These are phyloP conservation scores for Tarenaya hassleriana DNA, from an alignment of 345 rosid species.

Conservation along the genomic window DNA sequence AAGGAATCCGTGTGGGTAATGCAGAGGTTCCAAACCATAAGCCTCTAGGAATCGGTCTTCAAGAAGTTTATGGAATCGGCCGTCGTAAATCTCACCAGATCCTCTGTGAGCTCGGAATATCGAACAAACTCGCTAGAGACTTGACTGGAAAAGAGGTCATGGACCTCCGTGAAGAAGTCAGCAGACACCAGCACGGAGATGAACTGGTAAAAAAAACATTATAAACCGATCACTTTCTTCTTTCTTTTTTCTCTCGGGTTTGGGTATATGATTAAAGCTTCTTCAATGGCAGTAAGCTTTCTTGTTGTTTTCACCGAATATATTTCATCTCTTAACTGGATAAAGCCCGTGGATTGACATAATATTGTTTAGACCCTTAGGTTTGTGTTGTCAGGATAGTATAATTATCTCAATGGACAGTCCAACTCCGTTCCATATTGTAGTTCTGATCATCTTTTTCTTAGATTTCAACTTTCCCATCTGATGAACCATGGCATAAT, in stretches of 20 bases:
- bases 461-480: background rate
- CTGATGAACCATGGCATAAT: background rate
- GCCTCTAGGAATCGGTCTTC: slow-evolving; percentile 54
- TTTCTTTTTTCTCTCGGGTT: too few species aligned
- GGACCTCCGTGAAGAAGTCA: slow-evolving; percentile 57
- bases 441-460: background rate
- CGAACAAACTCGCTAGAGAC: slow-evolving; percentile 61
- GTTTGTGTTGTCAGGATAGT: background rate
- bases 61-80: slow-evolving; percentile 66
- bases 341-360: too few species aligned
- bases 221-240: too few species aligned
- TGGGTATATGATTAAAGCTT: too few species aligned
- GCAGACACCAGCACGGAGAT: slow-evolving; percentile 45
- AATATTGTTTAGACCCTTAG: background rate
- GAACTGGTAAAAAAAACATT: slow-evolving; percentile 54
- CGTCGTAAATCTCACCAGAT: slow-evolving; percentile 57
- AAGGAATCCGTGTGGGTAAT: slow-evolving; percentile 12
- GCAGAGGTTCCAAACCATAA: slow-evolving; percentile 58
- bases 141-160: slow-evolving; percentile 62
- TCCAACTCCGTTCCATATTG: too few species aligned
- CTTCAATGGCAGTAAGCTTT: background rate
- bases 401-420: background rate
- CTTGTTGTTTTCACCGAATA: too few species aligned
- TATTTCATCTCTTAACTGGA: too few species aligned
- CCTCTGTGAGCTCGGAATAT: slow-evolving; percentile 48